Evolutionary conservation across 257 asterid species (phyloP).

Genomic region (Ajuga chamaepitys): DNA sequence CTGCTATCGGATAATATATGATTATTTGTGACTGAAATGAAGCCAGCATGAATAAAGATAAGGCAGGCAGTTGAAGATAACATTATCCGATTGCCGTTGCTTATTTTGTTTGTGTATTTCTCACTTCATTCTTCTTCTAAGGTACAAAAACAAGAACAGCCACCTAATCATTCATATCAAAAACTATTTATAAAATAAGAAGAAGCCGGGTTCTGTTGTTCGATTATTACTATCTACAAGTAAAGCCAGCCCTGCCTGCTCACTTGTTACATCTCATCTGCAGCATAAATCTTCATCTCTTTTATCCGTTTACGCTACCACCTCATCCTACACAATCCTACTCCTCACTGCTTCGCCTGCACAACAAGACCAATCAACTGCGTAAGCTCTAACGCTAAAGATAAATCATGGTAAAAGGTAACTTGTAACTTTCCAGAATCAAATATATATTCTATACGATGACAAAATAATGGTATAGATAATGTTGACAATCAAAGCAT

Average conservation of each 20-base stretch:
- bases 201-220: background rate
- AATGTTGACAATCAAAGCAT: background rate
- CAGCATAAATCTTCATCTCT: slow-evolving; percentile 18
- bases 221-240: slow-evolving; percentile 41
- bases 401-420: background rate
- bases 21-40: too few relatives aligned
- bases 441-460: background rate
- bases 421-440: background rate
- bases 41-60: too few relatives aligned
- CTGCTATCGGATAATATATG: too few relatives aligned
- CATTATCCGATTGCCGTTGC: too few relatives aligned
- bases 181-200: slow-evolving; percentile 13
- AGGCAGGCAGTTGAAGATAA: too few relatives aligned
- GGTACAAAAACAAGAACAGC: background rate
- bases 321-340: background rate
- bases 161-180: slow-evolving; percentile 12
- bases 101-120: too few relatives aligned
- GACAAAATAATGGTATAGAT: background rate
- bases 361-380: background rate
- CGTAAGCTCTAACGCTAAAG: background rate
- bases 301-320: slow-evolving; percentile 14
- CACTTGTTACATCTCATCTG: slow-evolving; percentile 9
- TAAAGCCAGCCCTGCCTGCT: slow-evolving; percentile 27
- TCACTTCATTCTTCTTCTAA: too few relatives aligned
- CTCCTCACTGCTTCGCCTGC: slow-evolving; percentile 53